Percentiles rank a stretch among this genome's conserved stretches.
phyloP scores from a whole-genome alignment of 1,284 basidiomycete genomes.

The Apiotrichum mycotoxinovorans region DNA sequence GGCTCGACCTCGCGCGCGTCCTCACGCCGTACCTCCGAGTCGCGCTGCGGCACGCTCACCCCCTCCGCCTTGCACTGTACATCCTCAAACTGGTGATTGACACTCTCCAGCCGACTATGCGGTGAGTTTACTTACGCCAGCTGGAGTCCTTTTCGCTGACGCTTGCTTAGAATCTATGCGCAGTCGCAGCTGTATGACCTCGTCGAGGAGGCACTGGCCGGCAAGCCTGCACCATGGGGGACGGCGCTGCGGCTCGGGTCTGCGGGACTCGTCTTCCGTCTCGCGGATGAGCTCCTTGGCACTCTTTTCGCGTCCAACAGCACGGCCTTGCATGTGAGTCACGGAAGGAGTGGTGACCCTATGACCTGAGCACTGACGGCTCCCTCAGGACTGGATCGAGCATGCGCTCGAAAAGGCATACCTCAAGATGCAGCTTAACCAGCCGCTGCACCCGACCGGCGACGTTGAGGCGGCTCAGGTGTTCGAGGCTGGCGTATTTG shows the following conservation, averaged over 20 bases:
- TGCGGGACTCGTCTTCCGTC: background rate
- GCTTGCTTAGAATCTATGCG: conserved; percentile 3
- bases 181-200: conserved; percentile 9
- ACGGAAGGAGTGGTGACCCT: background rate
- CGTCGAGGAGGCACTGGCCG: conserved; percentile 1
- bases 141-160: background rate
- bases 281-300: background rate
- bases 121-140: background rate
- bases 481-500: conserved; percentile 62
- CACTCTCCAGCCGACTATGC: background rate
- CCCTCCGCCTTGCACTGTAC: conserved; percentile 2
- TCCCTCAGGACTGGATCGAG: conserved; percentile 60
- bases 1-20: conserved; percentile 9
- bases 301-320: background rate
- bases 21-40: background rate
- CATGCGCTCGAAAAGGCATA: conserved; percentile 71
- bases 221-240: conserved; percentile 4
- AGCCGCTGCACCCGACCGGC: conserved; percentile 70
- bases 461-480: conserved; percentile 66
- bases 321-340: background rate
- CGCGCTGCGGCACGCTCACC: background rate
- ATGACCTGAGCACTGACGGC: background rate
- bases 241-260: conserved; percentile 4
- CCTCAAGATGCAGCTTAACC: conserved; percentile 66
- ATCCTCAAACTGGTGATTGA: conserved; percentile 1